A percentile compares a stretch with the other conserved stretches of the same genome.
Conservation (phyloP, 2,329 filamentous ascomycete species). For the Malbranchea cinnamomea region DNA sequence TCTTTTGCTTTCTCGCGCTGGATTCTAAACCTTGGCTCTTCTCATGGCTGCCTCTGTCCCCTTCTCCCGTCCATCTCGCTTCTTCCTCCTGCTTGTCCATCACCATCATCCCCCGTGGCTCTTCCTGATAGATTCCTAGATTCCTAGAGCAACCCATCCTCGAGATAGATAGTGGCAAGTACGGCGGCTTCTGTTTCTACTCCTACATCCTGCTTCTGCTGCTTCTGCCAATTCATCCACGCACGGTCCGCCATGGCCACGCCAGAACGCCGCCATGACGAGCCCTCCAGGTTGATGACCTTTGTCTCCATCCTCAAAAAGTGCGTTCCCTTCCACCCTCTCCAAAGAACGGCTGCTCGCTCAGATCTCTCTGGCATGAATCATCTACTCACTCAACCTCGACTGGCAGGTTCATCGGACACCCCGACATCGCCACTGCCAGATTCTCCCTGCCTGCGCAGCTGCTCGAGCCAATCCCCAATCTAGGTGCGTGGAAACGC, state of each 20-base stretch:
- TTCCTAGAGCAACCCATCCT: too few relatives aligned
- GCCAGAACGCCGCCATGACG: slow-evolving; percentile 49
- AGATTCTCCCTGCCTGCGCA: slow-evolving; percentile 93
- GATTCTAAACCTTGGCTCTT: too few relatives aligned
- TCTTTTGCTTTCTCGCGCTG: too few relatives aligned
- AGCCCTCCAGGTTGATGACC: slow-evolving; percentile 76
- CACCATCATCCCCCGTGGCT: too few relatives aligned
- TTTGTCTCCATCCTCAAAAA: slow-evolving; percentile 79
- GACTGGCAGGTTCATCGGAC: slow-evolving; percentile 67
- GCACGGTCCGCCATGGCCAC: slow-evolving; percentile 10
- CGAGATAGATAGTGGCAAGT: too few relatives aligned
- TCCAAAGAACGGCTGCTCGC: slow-evolving; percentile 1
- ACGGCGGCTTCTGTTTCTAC: too few relatives aligned
- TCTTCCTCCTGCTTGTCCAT: too few relatives aligned
- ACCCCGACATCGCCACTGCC: slow-evolving; percentile 86
- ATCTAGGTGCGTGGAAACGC: slow-evolving; percentile 44
- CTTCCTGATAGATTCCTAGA: too few relatives aligned
- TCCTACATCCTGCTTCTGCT: slow-evolving; percentile 1
- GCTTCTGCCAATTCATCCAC: slow-evolving; percentile 3
- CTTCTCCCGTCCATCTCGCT: too few relatives aligned
- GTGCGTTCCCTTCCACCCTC: slow-evolving; percentile 36
- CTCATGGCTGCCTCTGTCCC: too few relatives aligned
- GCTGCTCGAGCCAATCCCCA: slow-evolving; percentile 87
- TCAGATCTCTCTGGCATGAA: too few relatives aligned
- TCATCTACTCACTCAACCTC: slow-evolving; percentile 6